Evolutionary conservation across 1,139 yeast species (phyloP), one percentile per base, ranked within the genome.

Genomic region (Yamadazyma friedrichii): DNA sequence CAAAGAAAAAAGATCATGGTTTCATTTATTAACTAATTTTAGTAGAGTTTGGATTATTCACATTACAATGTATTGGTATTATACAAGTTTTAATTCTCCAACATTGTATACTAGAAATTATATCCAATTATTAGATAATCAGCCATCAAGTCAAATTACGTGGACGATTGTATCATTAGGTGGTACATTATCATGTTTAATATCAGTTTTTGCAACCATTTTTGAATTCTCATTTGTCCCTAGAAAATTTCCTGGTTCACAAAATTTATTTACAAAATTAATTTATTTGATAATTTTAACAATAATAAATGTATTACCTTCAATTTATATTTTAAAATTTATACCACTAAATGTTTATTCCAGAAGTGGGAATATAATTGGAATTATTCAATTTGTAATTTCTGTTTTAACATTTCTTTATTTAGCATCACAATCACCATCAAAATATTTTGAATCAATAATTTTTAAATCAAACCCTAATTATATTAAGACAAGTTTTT

Each of bases 11-110:
- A 70, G 96, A 53, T 75, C 88, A 2, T 88, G 95, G 95, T 61
- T 81, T 49, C 96, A 88, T 61, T 65, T 83, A 36, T 64, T 84
- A 1, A 82, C 88, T 3, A 87, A 88, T 56, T 88, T 87, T 59
- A 85, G 82, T 57, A 67, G 96, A 44, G 80, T 88, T 27, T 88
- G 96, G 95, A 80, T 86, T 30, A 80, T 88, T 38, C 96, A 88
- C 56, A 61, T 82, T 6, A 72, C 88, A 0, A 71, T 84, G 42
- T 88, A 82, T 61, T 88, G 96, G 96, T 86, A 80, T 55, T 87
- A 82, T 54, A 85, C 94, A 0, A 70, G 84, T 33, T 83, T 83
- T 58, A 87, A 88, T 58, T 76, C 95, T 0, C 89, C 95, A 0
- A 72, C 89, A 0, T 63, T 88, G 15, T 88, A 86, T 59, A 87